These are phyloP conservation scores for Sporothrix protearum DNA, from an alignment of 2,329 filamentous ascomycete genomes.

Conservation along the genomic window DNA sequence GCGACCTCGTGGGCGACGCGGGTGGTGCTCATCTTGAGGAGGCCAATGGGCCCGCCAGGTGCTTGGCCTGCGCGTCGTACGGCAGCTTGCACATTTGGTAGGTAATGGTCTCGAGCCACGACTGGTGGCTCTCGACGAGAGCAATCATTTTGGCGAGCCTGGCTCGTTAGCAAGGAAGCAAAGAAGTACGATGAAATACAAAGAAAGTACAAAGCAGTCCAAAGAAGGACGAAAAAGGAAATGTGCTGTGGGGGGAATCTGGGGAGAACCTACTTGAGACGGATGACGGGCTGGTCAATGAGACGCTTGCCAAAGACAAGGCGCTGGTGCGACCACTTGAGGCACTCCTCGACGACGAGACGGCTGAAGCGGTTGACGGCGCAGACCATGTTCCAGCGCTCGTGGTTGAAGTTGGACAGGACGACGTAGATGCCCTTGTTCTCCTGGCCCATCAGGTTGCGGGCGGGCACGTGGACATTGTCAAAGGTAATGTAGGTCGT, in stretches of 20 bases:
- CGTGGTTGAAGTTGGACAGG: slow-evolving; percentile 84
- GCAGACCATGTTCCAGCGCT: slow-evolving; percentile 72
- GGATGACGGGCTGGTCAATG: slow-evolving; percentile 78
- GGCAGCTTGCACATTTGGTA: slow-evolving; percentile 87
- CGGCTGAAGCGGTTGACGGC: slow-evolving; percentile 63
- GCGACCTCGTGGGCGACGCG: slow-evolving; percentile 77
- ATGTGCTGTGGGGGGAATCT: too few species aligned
- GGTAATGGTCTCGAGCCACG: slow-evolving; percentile 79
- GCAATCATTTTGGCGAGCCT: slow-evolving; percentile 90
- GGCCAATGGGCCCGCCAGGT: slow-evolving; percentile 74
- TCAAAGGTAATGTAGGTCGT: slow-evolving; percentile 80
- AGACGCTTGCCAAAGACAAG: slow-evolving; percentile 79
- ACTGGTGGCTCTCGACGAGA: slow-evolving; percentile 74
- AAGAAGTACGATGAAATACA: neutral
- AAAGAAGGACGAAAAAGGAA: too few species aligned
- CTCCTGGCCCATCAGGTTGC: slow-evolving; percentile 75
- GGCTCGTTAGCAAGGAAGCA: slow-evolving; percentile 49
- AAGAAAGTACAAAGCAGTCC: too few species aligned
- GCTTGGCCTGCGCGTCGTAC: slow-evolving; percentile 69
- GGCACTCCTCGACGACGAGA: slow-evolving; percentile 72
- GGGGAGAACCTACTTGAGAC: slow-evolving; percentile 63
- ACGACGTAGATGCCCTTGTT: slow-evolving; percentile 84
- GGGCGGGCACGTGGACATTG: slow-evolving; percentile 78
- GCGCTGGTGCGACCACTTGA: slow-evolving; percentile 87
- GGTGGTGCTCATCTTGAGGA: slow-evolving; percentile 76